Evolutionary conservation across 495 filamentous ascomycete species (phyloP).

Genomic region (Viridothelium virens): DNA sequence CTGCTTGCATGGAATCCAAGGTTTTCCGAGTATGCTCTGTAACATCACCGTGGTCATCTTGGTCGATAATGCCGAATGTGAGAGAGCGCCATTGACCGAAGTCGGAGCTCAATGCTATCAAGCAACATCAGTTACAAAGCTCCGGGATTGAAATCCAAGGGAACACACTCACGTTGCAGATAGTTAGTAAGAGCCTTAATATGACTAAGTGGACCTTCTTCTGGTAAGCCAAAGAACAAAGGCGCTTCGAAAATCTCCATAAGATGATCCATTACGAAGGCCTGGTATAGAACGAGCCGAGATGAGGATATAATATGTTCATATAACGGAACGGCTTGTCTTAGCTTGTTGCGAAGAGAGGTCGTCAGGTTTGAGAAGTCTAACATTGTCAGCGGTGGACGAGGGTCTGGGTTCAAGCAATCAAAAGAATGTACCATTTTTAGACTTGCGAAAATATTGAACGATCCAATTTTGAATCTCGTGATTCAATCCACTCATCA

Average conservation of each 20-base stretch:
- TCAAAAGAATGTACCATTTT: slow-evolving; percentile 7
- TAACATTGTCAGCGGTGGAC: background rate
- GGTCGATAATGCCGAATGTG: background rate
- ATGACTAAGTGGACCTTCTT: slow-evolving; percentile 18
- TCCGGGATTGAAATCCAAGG: background rate
- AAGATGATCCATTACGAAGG: slow-evolving; percentile 24
- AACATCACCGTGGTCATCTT: background rate
- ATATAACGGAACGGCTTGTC: slow-evolving; percentile 21
- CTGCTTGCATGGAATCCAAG: background rate
- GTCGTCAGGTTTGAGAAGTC: slow-evolving; percentile 20
- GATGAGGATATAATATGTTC: slow-evolving; percentile 16
- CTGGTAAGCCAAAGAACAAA: slow-evolving; percentile 27
- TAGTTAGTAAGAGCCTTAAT: slow-evolving; percentile 15
- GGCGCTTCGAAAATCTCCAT: slow-evolving; percentile 31
- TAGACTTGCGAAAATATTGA: slow-evolving; percentile 30
- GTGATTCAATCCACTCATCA: slow-evolving; percentile 27
- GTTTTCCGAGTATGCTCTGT: background rate
- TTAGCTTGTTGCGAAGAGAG: slow-evolving; percentile 15
- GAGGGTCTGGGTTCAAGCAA: background rate
- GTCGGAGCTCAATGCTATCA: background rate
- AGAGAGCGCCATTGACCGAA: slow-evolving; percentile 7
- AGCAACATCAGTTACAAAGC: background rate
- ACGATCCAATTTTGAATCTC: slow-evolving; percentile 35
- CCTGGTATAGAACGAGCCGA: slow-evolving; percentile 30
- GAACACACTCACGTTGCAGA: slow-evolving; percentile 14